Percentiles rank a stretch among this genome's conserved stretches.
Evolutionary conservation across 2,329 filamentous ascomycete species (phyloP).

Genomic region (Fusarium duplospermum): DNA sequence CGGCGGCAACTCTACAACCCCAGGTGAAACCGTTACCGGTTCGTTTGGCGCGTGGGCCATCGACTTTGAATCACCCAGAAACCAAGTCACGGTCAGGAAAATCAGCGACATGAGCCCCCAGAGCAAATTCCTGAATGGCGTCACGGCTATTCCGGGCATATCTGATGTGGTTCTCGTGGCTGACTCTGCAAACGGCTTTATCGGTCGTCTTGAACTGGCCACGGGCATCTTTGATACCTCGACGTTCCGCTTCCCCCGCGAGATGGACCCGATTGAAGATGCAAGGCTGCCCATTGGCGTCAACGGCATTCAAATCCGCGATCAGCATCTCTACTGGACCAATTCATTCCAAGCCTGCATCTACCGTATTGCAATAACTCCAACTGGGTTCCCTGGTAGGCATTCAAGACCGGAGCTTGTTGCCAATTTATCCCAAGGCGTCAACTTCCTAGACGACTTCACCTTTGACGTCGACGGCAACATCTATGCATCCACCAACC

Average conservation of each 20-base stretch:
- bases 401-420: constrained; percentile 33
- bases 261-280: constrained; percentile 6
- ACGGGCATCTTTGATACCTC: constrained; percentile 12
- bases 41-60: constrained; percentile 26
- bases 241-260: constrained; percentile 17
- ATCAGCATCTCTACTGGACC: constrained; percentile 26
- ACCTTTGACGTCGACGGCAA: constrained; percentile 29
- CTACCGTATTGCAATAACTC: constrained; percentile 27
- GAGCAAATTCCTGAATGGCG: constrained; percentile 23
- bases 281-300: constrained; percentile 20
- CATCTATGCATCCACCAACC: constrained; percentile 36
- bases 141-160: constrained; percentile 5
- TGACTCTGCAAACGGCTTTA: constrained; percentile 11
- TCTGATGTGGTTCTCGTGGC: constrained; percentile 13
- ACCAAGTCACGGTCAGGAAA: constrained; percentile 7
- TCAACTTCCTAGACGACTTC: constrained; percentile 40
- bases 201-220: constrained; percentile 10
- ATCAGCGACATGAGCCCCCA: constrained; percentile 22
- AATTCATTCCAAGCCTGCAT: constrained; percentile 26
- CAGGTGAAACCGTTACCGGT: constrained; percentile 6
- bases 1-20: constrained; percentile 26
- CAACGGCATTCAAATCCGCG: constrained; percentile 29
- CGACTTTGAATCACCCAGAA: neutral
- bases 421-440: constrained; percentile 15
- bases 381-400: constrained; percentile 7